phyloP scores from a whole-genome alignment of 2,329 filamentous ascomycete genomes.

The Penicillium sp. region DNA sequence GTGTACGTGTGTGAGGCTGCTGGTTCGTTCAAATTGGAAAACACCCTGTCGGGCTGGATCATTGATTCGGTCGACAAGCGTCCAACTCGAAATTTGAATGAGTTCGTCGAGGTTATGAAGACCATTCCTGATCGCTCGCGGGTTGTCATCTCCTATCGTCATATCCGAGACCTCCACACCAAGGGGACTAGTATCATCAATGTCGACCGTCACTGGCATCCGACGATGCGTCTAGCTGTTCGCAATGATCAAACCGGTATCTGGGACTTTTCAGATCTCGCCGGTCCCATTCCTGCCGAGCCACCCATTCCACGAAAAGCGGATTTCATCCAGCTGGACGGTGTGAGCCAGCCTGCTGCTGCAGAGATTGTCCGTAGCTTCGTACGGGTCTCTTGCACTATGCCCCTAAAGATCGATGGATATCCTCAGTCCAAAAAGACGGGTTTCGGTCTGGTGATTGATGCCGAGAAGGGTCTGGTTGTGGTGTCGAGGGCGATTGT shows the following conservation, averaged over 20 bases:
- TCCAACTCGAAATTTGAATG: slow-evolving; percentile 77
- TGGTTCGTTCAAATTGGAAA: slow-evolving; percentile 92
- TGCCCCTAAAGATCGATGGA: slow-evolving; percentile 96
- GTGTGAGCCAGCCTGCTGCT: slow-evolving; percentile 81
- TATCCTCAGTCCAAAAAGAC: slow-evolving; percentile 92
- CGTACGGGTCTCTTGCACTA: slow-evolving; percentile 83
- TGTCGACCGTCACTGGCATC: slow-evolving; percentile 91
- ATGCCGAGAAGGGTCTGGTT: slow-evolving; percentile 91
- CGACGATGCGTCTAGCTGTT: slow-evolving; percentile 86
- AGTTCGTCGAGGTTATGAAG: slow-evolving; percentile 88
- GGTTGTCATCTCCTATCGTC: slow-evolving; percentile 92
- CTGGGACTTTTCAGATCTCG: slow-evolving; percentile 90
- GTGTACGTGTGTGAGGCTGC: slow-evolving; percentile 93
- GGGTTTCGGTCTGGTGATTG: slow-evolving; percentile 94
- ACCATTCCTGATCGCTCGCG: slow-evolving; percentile 73
- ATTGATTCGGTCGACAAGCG: slow-evolving; percentile 89
- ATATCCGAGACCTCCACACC: slow-evolving; percentile 89
- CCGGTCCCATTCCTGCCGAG: slow-evolving; percentile 70
- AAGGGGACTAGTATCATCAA: slow-evolving; percentile 88
- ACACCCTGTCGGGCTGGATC: slow-evolving; percentile 85
- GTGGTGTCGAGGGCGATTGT: slow-evolving; percentile 91
- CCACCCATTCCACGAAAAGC: slow-evolving; percentile 69
- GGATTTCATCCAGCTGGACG: slow-evolving; percentile 86
- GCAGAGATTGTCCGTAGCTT: slow-evolving; percentile 92
- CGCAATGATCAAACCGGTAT: slow-evolving; percentile 84